phyloP scores from a whole-genome alignment of 1,139 yeast species.

The Trichomonascaceae sp. region DNA sequence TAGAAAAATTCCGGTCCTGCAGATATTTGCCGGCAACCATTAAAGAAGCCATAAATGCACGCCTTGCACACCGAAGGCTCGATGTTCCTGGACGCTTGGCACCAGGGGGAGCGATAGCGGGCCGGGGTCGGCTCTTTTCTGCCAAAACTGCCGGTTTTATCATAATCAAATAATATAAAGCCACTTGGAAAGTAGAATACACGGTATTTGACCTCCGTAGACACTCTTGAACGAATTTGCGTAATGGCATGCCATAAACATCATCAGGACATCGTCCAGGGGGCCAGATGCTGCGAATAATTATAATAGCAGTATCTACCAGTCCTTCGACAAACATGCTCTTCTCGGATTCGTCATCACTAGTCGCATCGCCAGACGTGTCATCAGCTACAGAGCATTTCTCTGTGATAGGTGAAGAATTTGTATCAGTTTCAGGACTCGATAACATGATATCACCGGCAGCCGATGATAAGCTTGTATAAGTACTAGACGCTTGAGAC shows the following conservation, averaged over 20 bases:
- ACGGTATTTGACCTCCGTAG: constrained; percentile 64
- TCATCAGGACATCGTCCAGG: constrained; percentile 16
- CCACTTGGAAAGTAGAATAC: constrained; percentile 57
- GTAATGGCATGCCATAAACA: constrained; percentile 29
- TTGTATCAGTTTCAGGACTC: not conserved
- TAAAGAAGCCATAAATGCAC: constrained; percentile 58
- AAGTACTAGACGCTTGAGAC: not conserved
- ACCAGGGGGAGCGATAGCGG: constrained; percentile 9
- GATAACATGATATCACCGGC: not conserved
- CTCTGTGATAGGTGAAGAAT: not conserved
- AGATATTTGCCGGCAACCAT: constrained; percentile 67
- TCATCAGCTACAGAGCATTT: not conserved
- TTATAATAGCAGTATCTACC: constrained; percentile 33
- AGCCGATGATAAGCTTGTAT: not conserved
- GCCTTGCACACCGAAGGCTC: constrained; percentile 47
- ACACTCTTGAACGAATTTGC: constrained; percentile 53
- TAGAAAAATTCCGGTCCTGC: constrained; percentile 66
- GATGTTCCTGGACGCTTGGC: constrained; percentile 5
- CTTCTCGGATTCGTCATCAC: constrained; percentile 8
- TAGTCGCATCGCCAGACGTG: not conserved
- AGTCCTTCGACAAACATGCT: constrained; percentile 29
- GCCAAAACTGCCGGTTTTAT: constrained; percentile 31
- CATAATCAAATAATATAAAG: constrained; percentile 56
- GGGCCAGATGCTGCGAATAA: constrained; percentile 34
- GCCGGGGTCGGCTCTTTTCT: constrained; percentile 5